A percentile compares a stretch with the other conserved stretches of the same genome.
phyloP scores from a whole-genome alignment of 129 eudicot genomes.

The Centrapalus pauciflorus region DNA sequence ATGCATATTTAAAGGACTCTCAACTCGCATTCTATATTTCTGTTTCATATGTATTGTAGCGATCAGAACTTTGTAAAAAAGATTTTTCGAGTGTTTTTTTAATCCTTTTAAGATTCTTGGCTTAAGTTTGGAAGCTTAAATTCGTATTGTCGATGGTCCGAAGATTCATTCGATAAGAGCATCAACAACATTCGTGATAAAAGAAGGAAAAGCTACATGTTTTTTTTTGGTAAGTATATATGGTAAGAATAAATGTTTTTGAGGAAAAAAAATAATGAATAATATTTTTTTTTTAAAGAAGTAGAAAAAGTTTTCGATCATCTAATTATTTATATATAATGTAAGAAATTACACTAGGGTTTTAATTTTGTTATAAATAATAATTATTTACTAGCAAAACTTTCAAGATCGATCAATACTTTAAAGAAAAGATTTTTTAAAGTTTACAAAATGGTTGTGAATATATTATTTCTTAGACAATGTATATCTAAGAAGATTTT shows the following conservation, averaged over 20 bases:
- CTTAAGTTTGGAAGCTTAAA: background rate
- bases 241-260: background rate
- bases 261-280: background rate
- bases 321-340: too few species aligned
- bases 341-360: background rate
- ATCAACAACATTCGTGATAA: slow-evolving; percentile 7
- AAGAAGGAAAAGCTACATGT: slow-evolving; percentile 19
- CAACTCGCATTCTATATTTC: slow-evolving; percentile 1
- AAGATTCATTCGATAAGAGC: slow-evolving; percentile 17
- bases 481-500: background rate
- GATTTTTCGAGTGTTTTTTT: too few species aligned
- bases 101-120: background rate
- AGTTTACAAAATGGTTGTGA: background rate
- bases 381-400: background rate
- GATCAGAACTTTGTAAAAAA: background rate
- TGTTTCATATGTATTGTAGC: slow-evolving; percentile 6
- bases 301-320: background rate
- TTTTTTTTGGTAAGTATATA: slow-evolving; percentile 18
- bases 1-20: slow-evolving; percentile 34
- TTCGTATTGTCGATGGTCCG: slow-evolving; percentile 20
- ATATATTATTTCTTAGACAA: background rate
- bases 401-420: background rate
- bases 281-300: background rate
- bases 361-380: too few species aligned
- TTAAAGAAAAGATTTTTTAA: background rate